A percentile compares a stretch with the other conserved stretches of the same genome.
Conservation (phyloP, 176 grass and related monocot genomes). For the Bromus sterilis region DNA sequence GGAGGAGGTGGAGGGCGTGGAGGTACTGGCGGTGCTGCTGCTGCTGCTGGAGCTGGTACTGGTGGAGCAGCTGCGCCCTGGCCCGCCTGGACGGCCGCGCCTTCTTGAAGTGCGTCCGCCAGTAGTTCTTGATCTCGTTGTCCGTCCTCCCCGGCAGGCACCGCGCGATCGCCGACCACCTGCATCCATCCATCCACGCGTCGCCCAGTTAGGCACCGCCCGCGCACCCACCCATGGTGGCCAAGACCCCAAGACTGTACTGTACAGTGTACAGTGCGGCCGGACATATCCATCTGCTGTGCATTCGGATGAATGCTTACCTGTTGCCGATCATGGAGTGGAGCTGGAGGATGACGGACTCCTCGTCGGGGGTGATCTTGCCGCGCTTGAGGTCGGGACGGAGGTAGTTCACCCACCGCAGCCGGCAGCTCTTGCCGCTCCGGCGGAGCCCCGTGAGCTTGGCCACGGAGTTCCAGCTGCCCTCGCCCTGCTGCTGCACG, state of each 20-base stretch:
- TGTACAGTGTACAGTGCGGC: not conserved
- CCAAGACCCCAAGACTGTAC: not conserved
- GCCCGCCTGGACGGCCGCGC: constrained; percentile 40
- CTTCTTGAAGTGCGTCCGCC: constrained; percentile 98
- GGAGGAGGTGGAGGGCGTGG: constrained; percentile 20
- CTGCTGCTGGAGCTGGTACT: constrained; percentile 46
- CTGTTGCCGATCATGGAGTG: constrained; percentile 91
- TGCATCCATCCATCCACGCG: not conserved
- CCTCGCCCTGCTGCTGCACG: constrained; percentile 87
- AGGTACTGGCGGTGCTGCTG: constrained; percentile 38
- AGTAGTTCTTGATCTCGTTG: constrained; percentile 99
- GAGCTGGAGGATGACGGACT: constrained; percentile 80
- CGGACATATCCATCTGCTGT: too few species aligned
- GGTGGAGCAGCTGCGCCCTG: constrained; percentile 53
- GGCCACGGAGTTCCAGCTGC: constrained; percentile 93
- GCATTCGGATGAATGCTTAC: too few species aligned
- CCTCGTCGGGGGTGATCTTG: constrained; percentile 87
- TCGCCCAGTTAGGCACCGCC: constrained; percentile 26
- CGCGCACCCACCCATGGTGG: too few species aligned
- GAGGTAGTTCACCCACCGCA: constrained; percentile 83
- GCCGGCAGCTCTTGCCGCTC: constrained; percentile 80
- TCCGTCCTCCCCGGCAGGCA: constrained; percentile 95
- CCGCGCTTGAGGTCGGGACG: constrained; percentile 66
- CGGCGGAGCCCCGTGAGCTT: constrained; percentile 68
- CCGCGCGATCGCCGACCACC: constrained; percentile 96